A percentile compares a stretch with the other conserved stretches of the same genome.
These are phyloP conservation scores for Boletus reticuloceps DNA, from an alignment of 768 basidiomycete species.

Conservation along the genomic window DNA sequence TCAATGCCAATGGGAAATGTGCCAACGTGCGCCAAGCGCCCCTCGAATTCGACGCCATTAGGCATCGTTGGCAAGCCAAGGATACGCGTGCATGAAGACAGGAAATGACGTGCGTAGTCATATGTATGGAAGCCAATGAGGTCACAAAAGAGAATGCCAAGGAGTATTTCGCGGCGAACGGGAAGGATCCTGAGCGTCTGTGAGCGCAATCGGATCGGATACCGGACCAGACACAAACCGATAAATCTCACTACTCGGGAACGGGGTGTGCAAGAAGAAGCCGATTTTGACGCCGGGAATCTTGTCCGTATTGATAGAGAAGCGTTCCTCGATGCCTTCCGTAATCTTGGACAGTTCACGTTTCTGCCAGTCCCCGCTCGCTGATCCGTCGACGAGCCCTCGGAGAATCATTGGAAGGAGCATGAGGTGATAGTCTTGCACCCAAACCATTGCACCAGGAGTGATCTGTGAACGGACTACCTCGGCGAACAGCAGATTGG, in stretches of 20 bases:
- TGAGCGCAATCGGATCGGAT: constrained; percentile 9
- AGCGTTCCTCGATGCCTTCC: constrained; percentile 60
- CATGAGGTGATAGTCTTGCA: constrained; percentile 98
- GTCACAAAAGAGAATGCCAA: constrained; percentile 94
- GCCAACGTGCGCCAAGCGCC: constrained; percentile 93
- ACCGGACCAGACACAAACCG: constrained; percentile 51
- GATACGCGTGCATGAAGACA: constrained; percentile 97
- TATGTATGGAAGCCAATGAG: constrained; percentile 99
- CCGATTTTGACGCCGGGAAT: constrained; percentile 87
- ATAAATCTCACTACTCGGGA: constrained; percentile 97
- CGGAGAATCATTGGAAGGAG: constrained; percentile 95
- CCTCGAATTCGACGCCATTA: constrained; percentile 95
- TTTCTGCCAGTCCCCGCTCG: constrained; percentile 52
- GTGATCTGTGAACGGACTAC: constrained; percentile 75
- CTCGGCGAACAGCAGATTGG: constrained; percentile 93
- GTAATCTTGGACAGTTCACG: constrained; percentile 67
- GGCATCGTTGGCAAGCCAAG: constrained; percentile 95
- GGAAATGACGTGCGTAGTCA: constrained; percentile 98
- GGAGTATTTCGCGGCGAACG: constrained; percentile 95
- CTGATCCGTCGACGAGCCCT: constrained; percentile 74
- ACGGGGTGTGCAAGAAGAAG: constrained; percentile 98
- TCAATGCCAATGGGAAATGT: constrained; percentile 99
- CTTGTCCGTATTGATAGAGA: constrained; percentile 35
- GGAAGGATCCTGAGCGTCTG: constrained; percentile 74
- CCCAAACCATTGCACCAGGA: constrained; percentile 96